These are phyloP conservation scores for Penicillium sp. DNA, from an alignment of 2,329 filamentous ascomycete genomes.

Conservation along the genomic window DNA sequence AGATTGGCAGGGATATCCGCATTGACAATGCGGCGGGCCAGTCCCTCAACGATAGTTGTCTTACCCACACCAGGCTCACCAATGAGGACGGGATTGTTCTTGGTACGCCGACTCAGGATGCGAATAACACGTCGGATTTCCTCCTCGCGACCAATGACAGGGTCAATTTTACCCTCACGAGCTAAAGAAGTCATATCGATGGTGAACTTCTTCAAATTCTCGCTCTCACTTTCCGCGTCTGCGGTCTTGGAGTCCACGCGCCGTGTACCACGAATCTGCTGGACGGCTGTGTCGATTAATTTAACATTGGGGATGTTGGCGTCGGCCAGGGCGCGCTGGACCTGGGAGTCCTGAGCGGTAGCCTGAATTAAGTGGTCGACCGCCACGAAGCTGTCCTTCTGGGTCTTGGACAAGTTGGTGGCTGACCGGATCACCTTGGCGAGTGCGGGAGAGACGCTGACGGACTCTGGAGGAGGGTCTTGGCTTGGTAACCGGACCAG, in stretches of 20 bases:
- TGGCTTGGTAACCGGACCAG: conserved; percentile 91
- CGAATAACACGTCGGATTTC: conserved; percentile 90
- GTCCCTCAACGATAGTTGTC: conserved; percentile 94
- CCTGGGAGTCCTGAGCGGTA: conserved; percentile 72
- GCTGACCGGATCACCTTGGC: conserved; percentile 79
- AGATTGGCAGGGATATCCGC: conserved; percentile 94
- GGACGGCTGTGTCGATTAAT: conserved; percentile 84
- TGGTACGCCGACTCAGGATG: conserved; percentile 88
- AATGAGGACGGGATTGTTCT: conserved; percentile 98
- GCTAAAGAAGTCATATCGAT: conserved; percentile 98
- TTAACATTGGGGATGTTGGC: conserved; percentile 90
- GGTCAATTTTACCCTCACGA: conserved; percentile 95
- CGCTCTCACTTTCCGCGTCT: conserved; percentile 85
- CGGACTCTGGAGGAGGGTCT: conserved; percentile 87
- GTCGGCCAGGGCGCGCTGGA: conserved; percentile 75
- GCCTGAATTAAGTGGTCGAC: conserved; percentile 91
- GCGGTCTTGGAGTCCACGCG: conserved; percentile 95
- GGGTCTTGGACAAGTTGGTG: conserved; percentile 89
- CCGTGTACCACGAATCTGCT: conserved; percentile 87
- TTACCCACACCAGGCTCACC: conserved; percentile 98
- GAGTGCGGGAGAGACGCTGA: conserved; percentile 79
- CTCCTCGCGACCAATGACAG: conserved; percentile 94
- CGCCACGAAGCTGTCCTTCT: conserved; percentile 93
- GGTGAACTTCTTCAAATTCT: conserved; percentile 96
- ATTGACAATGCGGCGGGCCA: conserved; percentile 94